Evolutionary conservation across 2,329 filamentous ascomycete species (phyloP).

Genomic region (Microdochium paspali): DNA sequence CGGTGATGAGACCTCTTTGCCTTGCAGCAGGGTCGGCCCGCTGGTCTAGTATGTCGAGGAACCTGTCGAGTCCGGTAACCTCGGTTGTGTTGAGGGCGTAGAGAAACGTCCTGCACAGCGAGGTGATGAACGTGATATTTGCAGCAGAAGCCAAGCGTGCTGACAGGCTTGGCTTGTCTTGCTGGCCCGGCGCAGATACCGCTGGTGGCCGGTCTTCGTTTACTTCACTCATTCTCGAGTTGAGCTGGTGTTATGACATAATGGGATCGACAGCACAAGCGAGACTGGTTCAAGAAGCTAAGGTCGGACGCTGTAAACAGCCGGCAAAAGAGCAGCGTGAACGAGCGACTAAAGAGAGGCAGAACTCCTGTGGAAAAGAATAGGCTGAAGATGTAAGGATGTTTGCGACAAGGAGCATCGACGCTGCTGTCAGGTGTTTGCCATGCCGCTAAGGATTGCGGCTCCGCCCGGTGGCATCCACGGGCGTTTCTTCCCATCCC

Average conservation of each 20-base stretch:
- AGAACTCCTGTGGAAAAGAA: too few relatives aligned
- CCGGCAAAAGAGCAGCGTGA: too few relatives aligned
- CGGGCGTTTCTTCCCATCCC: too few relatives aligned
- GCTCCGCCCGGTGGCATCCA: too few relatives aligned
- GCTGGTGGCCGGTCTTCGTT: slow-evolving; percentile 8
- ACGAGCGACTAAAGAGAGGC: too few relatives aligned
- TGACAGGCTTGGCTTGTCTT: slow-evolving; percentile 45
- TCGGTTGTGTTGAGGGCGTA: slow-evolving; percentile 67
- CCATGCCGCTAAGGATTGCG: too few relatives aligned
- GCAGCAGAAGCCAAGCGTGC: slow-evolving; percentile 68
- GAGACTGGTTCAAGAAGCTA: too few relatives aligned
- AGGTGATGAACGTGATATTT: slow-evolving; percentile 64
- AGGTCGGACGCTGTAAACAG: too few relatives aligned
- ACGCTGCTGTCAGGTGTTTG: too few relatives aligned
- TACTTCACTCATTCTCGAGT: slow-evolving; percentile 2
- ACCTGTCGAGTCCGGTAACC: slow-evolving; percentile 64
- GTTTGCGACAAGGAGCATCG: too few relatives aligned
- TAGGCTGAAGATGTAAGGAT: too few relatives aligned
- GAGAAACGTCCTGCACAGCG: slow-evolving; percentile 66
- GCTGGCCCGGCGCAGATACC: slow-evolving; percentile 7
- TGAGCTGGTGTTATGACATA: not conserved
- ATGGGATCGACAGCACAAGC: not conserved
- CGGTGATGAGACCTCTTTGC: slow-evolving; percentile 73
- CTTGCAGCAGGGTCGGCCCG: slow-evolving; percentile 57
- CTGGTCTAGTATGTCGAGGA: slow-evolving; percentile 66